phyloP scores from a whole-genome alignment of 768 basidiomycete genomes.

The Suillus luteus region DNA sequence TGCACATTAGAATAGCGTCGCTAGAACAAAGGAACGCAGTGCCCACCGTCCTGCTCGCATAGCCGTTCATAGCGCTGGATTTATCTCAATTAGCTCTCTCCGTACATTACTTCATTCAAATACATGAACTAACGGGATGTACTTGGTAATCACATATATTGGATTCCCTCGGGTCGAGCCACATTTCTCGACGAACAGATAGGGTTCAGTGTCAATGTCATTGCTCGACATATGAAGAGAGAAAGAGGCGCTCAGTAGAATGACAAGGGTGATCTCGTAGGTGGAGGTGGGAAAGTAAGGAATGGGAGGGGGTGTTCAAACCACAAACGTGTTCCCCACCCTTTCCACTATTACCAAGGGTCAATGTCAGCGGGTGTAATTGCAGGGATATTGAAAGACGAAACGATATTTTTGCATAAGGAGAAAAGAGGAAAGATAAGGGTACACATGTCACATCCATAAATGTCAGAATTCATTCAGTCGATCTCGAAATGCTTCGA shows the following conservation, averaged over 20 bases:
- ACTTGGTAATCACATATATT: constrained; percentile 45
- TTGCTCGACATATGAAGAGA: constrained; percentile 24
- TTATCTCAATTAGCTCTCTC: constrained; percentile 20
- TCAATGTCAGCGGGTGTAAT: constrained; percentile 24
- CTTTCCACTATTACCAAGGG: constrained; percentile 31
- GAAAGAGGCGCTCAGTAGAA: constrained; percentile 17
- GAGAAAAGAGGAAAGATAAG: constrained; percentile 32
- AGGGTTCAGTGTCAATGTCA: constrained; percentile 32
- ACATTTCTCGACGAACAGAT: constrained; percentile 44
- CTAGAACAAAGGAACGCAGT: constrained; percentile 2
- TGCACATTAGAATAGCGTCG: constrained; percentile 15
- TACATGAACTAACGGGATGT: constrained; percentile 39
- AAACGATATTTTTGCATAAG: constrained; percentile 29
- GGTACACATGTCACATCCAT: constrained; percentile 32
- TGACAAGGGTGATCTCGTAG: constrained; percentile 17
- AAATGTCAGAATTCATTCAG: constrained; percentile 14
- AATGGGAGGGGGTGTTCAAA: constrained; percentile 20
- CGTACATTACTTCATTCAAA: constrained; percentile 11
- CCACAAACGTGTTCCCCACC: constrained; percentile 27
- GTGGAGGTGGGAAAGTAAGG: constrained; percentile 29
- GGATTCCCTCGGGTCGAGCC: constrained; percentile 43
- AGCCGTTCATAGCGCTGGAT: constrained; percentile 34
- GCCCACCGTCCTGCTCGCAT: constrained; percentile 37
- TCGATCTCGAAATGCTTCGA: constrained; percentile 25
- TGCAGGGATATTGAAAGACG: constrained; percentile 14